Percentiles rank a stretch among this genome's conserved stretches.
phyloP scores from a whole-genome alignment of 2,329 filamentous ascomycete genomes.

The Ploettnerulaceae sp. region DNA sequence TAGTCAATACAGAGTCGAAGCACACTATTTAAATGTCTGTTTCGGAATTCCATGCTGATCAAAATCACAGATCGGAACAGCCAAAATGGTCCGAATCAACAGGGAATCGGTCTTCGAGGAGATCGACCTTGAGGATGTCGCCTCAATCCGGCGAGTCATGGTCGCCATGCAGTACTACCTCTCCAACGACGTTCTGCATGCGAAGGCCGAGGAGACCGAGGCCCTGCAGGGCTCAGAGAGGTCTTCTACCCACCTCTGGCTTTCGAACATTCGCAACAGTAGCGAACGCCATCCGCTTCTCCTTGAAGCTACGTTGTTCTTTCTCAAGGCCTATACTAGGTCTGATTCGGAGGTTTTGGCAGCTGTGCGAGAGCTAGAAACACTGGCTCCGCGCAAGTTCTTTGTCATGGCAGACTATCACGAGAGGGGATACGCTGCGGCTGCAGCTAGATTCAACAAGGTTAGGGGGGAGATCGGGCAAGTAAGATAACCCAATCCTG shows the following conservation, averaged over 20 bases:
- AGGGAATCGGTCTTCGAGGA: neutral
- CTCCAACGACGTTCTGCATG: neutral
- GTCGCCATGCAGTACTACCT: neutral
- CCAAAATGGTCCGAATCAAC: neutral
- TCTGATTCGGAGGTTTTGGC: neutral
- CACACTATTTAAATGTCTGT: no score
- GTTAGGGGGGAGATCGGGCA: no score
- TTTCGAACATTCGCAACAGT: neutral
- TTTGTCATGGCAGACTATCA: neutral
- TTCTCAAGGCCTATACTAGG: neutral
- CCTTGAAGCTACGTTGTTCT: neutral
- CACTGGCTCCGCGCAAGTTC: neutral
- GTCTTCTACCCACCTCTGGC: neutral
- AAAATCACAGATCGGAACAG: no score
- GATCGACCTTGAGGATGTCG: constrained; percentile 2
- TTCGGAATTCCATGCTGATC: no score
- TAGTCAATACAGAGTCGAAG: no score
- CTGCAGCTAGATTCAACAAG: neutral
- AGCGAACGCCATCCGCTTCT: neutral
- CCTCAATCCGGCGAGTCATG: neutral
- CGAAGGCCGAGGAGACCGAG: neutral
- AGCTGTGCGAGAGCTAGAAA: neutral
- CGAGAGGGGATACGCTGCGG: neutral
- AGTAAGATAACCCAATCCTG: no score
- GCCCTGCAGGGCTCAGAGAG: neutral